phyloP scores from a whole-genome alignment of 2,329 filamentous ascomycete species.

The Sphaerulina vaccinii region DNA sequence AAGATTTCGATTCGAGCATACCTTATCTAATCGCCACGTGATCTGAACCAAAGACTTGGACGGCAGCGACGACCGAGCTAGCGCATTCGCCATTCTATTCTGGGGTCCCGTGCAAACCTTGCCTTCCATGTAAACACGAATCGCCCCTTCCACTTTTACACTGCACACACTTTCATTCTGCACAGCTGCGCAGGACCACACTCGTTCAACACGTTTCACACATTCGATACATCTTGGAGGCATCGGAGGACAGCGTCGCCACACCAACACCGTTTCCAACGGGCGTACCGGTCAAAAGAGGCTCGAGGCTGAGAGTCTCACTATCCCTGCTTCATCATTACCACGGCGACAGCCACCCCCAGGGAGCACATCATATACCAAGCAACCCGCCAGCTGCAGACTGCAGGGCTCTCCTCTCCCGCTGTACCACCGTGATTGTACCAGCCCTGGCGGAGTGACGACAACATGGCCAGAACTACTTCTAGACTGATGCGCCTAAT shows the following conservation, averaged over 20 bases:
- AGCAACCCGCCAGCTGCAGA: conserved; percentile 1
- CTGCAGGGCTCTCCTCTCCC: conserved; percentile 4
- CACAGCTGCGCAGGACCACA: conserved; percentile 1
- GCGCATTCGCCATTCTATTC: neutral
- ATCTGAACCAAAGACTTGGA: neutral
- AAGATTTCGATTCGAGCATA: too few species aligned
- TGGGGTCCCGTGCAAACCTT: neutral
- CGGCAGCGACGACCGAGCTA: neutral
- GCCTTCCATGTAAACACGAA: too few species aligned
- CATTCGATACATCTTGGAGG: neutral
- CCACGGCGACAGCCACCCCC: conserved; percentile 12
- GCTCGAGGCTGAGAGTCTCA: conserved; percentile 4
- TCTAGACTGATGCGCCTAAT: conserved; percentile 21
- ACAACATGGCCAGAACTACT: conserved; percentile 11
- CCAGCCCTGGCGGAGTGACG: neutral
- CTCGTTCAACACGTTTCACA: conserved; percentile 1
- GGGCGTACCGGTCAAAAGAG: neutral
- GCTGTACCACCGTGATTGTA: conserved; percentile 9
- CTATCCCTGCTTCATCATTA: conserved; percentile 10
- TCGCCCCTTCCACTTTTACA: conserved; percentile 6
- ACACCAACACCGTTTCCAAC: neutral
- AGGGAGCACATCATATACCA: conserved; percentile 12
- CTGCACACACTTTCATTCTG: conserved; percentile 1
- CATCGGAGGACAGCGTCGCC: neutral
- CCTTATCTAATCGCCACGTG: too few species aligned